Evolutionary conservation across 306 rosid species (phyloP).

Genomic region (Cicer bijugum): DNA sequence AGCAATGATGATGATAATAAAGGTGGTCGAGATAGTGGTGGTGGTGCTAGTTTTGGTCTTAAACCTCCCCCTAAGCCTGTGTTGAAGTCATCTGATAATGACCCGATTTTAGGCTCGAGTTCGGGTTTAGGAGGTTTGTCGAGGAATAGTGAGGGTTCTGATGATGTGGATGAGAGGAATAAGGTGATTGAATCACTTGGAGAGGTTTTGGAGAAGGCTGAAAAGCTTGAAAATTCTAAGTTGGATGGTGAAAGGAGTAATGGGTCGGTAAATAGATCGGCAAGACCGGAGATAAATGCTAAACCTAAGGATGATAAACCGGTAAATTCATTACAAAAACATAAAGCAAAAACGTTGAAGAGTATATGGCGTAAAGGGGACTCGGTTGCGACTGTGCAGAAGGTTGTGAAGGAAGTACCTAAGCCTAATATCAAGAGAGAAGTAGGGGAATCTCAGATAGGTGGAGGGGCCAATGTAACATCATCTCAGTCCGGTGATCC

Average conservation of each 20-base stretch:
- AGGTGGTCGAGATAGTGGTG: slow-evolving; percentile 43
- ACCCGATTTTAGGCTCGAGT: slow-evolving; percentile 49
- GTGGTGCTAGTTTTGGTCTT: slow-evolving; percentile 62
- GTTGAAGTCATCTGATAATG: slow-evolving; percentile 57
- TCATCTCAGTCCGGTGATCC: slow-evolving; percentile 55
- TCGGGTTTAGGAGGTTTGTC: slow-evolving; percentile 60
- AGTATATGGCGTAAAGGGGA: slow-evolving; percentile 99
- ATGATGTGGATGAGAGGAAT: slow-evolving; percentile 63
- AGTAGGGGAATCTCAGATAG: slow-evolving; percentile 51
- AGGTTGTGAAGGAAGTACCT: slow-evolving; percentile 66
- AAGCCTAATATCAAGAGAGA: slow-evolving; percentile 50
- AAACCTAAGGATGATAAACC: slow-evolving; percentile 44
- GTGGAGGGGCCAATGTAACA: slow-evolving; percentile 47
- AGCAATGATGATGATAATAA: slow-evolving; percentile 53
- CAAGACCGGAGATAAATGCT: slow-evolving; percentile 43
- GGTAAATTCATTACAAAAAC: slow-evolving; percentile 36
- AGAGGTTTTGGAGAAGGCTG: slow-evolving; percentile 95
- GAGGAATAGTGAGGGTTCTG: slow-evolving; percentile 43
- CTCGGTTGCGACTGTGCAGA: slow-evolving; percentile 62
- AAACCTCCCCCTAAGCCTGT: slow-evolving; percentile 91
- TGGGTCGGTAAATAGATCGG: slow-evolving; percentile 55
- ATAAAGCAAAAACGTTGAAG: slow-evolving; percentile 72
- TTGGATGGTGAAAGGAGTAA: slow-evolving; percentile 54
- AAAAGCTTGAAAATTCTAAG: slow-evolving; percentile 65
- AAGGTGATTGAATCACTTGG: slow-evolving; percentile 92